These are phyloP conservation scores for Globisporangium solare DNA, from an alignment of 352 stramenopile species.

Conservation along the genomic window DNA sequence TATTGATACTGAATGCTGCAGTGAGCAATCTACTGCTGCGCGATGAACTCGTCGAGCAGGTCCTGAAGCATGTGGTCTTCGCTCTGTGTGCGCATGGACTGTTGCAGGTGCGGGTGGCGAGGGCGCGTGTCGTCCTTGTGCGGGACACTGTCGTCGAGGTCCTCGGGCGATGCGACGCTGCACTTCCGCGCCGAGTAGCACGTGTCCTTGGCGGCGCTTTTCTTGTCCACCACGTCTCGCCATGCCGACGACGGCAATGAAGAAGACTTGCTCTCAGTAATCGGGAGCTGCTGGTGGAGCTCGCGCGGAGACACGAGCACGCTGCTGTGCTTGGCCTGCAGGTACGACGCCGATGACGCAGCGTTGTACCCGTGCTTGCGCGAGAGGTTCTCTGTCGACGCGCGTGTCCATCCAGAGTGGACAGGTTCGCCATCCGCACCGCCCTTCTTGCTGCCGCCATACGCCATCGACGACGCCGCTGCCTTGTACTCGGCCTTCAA, in stretches of 20 bases:
- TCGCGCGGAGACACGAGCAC: neutral
- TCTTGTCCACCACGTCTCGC: neutral
- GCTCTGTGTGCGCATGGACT: conserved; percentile 13
- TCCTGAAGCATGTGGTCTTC: conserved; percentile 58
- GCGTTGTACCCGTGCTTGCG: conserved; percentile 11
- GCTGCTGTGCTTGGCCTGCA: neutral
- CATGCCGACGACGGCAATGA: conserved; percentile 1
- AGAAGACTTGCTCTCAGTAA: neutral
- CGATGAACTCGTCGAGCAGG: conserved; percentile 68
- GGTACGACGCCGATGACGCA: neutral
- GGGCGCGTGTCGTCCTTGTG: conserved; percentile 13
- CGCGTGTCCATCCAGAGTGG: conserved; percentile 6
- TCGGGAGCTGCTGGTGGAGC: neutral
- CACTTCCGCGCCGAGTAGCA: conserved; percentile 30
- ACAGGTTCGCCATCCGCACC: neutral
- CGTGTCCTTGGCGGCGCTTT: neutral
- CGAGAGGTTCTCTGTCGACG: neutral
- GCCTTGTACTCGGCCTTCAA: conserved; percentile 31
- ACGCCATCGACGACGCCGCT: neutral
- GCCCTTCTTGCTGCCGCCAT: conserved; percentile 9
- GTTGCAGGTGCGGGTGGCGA: neutral
- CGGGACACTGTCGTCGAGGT: conserved; percentile 26
- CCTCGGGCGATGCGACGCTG: conserved; percentile 22
- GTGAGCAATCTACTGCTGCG: too few species aligned
- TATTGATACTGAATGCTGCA: too few species aligned